These are phyloP conservation scores for Diutina pseudorugosa DNA, from an alignment of 1,139 yeast genomes.

Conservation along the genomic window DNA sequence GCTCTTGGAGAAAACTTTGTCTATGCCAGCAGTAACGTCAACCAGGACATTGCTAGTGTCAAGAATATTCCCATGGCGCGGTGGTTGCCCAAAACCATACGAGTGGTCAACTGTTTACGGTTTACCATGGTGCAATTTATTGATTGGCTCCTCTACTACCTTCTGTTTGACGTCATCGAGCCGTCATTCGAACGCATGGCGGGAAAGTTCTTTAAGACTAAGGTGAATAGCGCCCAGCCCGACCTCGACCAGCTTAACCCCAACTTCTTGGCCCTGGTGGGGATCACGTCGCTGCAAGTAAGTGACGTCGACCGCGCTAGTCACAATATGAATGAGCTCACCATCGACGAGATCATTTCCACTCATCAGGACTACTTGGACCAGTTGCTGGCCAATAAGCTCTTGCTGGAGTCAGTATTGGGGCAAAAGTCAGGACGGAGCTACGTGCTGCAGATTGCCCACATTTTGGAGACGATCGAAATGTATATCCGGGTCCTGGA, in stretches of 20 bases:
- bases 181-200: slow-evolving; percentile 22
- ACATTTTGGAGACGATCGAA: slow-evolving; percentile 27
- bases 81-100: slow-evolving; percentile 22
- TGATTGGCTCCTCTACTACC: slow-evolving; percentile 27
- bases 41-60: not conserved
- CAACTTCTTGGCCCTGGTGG: slow-evolving; percentile 5
- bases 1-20: not conserved
- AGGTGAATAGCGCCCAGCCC: not conserved
- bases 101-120: slow-evolving; percentile 32
- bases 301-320: not conserved
- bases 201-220: slow-evolving; percentile 13
- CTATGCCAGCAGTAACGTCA: not conserved
- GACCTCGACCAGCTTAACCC: slow-evolving; percentile 7
- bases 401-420: slow-evolving; percentile 20
- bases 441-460: slow-evolving; percentile 35
- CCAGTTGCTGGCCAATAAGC: slow-evolving; percentile 25
- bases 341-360: slow-evolving; percentile 36
- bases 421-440: slow-evolving; percentile 30
- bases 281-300: not conserved
- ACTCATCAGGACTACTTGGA: slow-evolving; percentile 29
- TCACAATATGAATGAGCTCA: slow-evolving; percentile 16
- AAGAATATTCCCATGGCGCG: slow-evolving; percentile 8
- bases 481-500: slow-evolving; percentile 32
- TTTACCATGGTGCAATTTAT: slow-evolving; percentile 35
- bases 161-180: slow-evolving; percentile 39